Evolutionary conservation across 345 rosid species (phyloP), one percentile per base, ranked within the genome.

Genomic region (Linum trigynum): DNA sequence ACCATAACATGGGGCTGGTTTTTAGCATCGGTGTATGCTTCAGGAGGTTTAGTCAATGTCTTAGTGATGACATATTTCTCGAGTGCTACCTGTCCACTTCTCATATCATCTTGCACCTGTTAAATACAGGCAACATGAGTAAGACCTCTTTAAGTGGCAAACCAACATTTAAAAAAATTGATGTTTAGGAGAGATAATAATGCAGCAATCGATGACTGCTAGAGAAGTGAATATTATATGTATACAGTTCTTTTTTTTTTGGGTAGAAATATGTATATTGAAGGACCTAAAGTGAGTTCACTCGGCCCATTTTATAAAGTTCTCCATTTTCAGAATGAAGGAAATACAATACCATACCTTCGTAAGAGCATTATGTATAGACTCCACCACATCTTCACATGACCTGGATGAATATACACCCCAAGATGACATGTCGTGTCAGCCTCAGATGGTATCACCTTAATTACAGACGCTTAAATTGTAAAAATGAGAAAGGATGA

Each of bases 1-100:
- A 94, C 99, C 68, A 84, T 85, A 79, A 88, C 99, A 73, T 94
- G 99, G 36, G 97, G 97, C 69, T 89, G 99, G 74, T 85, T 90
- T 82, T 82, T 90, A 72, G 91, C 86, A 84, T 94, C 99, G 61
- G 96, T 92, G 76, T 94, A 94, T 60, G 95, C 89, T 85, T 85
- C 92, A 59, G 96, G 96, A 48, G 89, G 87, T 73, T 90, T 94
- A 69, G 99, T 94, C 80, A 94, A 80, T 71, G 95, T 74, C 87
- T 90, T 94, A 71, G 97, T 86, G 74, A 94, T 94, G 71, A 90
- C 81, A 72, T 94, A 94, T 77, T 90, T 88, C 83, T 90, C 95
- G 65, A 94, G 97, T 48, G 74, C 83, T 63, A 88, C 87, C 82
- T 86, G 87, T 66, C 97, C 99, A 72, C 74, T 84, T 81, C 95